Percentiles rank a stretch among this genome's conserved stretches.
phyloP scores from a whole-genome alignment of 208 protist species.

The Trypanosoma avium region DNA sequence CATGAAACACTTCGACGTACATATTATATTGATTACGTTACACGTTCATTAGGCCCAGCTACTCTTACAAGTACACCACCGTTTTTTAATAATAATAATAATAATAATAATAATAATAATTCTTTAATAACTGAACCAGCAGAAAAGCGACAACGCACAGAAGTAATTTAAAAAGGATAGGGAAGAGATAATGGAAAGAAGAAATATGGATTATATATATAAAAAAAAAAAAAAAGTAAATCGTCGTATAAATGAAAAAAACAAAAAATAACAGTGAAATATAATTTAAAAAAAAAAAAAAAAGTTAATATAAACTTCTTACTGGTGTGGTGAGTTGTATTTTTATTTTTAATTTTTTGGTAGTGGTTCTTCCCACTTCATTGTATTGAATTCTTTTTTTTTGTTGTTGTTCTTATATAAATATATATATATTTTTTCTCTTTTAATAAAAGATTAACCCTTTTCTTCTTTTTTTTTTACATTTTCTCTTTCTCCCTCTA shows the following conservation, averaged over 20 bases:
- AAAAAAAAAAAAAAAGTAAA: neutral
- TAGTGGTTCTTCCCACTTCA: no score
- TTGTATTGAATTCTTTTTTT: conserved; percentile 23
- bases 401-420: conserved; percentile 11
- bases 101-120: neutral
- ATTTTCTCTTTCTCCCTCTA: neutral
- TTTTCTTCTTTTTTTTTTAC: conserved; percentile 26
- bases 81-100: conserved; percentile 32
- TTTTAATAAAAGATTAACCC: neutral
- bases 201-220: neutral
- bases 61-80: conserved; percentile 67
- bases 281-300: neutral
- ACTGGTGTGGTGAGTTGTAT: no score
- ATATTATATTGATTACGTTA: conserved; percentile 92
- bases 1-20: conserved; percentile 76
- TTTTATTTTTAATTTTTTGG: no score
- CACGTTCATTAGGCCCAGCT: conserved; percentile 48
- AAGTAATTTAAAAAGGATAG: neutral
- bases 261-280: neutral
- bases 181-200: neutral
- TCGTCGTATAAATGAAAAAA: no score
- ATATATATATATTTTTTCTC: no score
- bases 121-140: neutral
- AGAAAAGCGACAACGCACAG: conserved; percentile 13
- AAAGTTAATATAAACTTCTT: neutral